phyloP scores from a whole-genome alignment of 1,284 basidiomycete genomes.

The Agroathelia rolfsii region DNA sequence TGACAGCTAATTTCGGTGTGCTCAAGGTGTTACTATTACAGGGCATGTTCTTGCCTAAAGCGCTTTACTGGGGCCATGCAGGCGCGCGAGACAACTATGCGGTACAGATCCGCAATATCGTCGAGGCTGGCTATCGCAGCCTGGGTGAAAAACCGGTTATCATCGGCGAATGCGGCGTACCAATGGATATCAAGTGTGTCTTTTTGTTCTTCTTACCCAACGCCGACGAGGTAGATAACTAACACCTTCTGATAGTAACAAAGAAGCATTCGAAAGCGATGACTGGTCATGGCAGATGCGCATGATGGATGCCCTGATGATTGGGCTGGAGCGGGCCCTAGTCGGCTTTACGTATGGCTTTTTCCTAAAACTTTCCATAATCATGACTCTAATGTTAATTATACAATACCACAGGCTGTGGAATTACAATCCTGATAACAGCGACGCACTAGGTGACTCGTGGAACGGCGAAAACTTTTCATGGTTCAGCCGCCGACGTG shows the following conservation, averaged over 20 bases:
- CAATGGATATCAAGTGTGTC: slow-evolving; percentile 91
- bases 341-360: slow-evolving; percentile 72
- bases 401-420: slow-evolving; percentile 82
- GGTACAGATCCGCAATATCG: slow-evolving; percentile 74
- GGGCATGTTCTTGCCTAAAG: slow-evolving; percentile 76
- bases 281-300: slow-evolving; percentile 74
- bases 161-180: slow-evolving; percentile 86
- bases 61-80: slow-evolving; percentile 80
- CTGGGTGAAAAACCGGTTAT: slow-evolving; percentile 75
- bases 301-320: slow-evolving; percentile 87
- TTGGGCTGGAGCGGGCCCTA: slow-evolving; percentile 61
- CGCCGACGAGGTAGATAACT: slow-evolving; percentile 2
- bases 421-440: slow-evolving; percentile 91
- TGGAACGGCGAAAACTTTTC: slow-evolving; percentile 98
- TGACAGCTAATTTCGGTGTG: too few relatives aligned
- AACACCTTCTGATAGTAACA: slow-evolving; percentile 35
- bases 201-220: neutral
- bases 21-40: slow-evolving; percentile 21
- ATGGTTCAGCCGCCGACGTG: slow-evolving; percentile 70
- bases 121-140: slow-evolving; percentile 52
- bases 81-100: slow-evolving; percentile 76
- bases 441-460: slow-evolving; percentile 70
- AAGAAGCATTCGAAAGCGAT: slow-evolving; percentile 61
- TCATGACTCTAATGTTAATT: neutral
- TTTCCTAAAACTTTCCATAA: slow-evolving; percentile 2